A percentile compares a stretch with the other conserved stretches of the same genome.
Conservation (phyloP, 805 yeast species). For the Wickerhamiella spandovensis region DNA sequence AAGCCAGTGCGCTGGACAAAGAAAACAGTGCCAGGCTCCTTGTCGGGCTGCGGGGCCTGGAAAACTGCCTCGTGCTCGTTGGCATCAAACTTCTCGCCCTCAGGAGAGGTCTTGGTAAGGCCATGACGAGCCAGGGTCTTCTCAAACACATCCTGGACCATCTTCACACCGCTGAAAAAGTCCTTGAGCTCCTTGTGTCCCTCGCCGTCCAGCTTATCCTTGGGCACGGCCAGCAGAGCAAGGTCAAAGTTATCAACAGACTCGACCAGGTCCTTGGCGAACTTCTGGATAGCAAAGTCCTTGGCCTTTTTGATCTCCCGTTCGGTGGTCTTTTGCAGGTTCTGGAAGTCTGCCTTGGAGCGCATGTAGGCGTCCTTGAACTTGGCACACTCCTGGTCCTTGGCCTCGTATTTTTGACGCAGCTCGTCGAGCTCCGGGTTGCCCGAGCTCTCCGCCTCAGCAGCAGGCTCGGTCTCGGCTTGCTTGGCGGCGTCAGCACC, state of each 20-base stretch:
- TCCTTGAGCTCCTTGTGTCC: slow-evolving; percentile 50
- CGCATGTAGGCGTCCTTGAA: slow-evolving; percentile 73
- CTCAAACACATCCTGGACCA: slow-evolving; percentile 79
- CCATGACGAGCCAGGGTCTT: slow-evolving; percentile 76
- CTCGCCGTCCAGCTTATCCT: slow-evolving; percentile 22
- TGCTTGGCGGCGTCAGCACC: slow-evolving; percentile 15
- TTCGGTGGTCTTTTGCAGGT: slow-evolving; percentile 80
- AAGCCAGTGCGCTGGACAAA: slow-evolving; percentile 87
- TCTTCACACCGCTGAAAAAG: slow-evolving; percentile 74
- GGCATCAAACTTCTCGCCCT: slow-evolving; percentile 80
- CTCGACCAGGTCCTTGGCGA: slow-evolving; percentile 79
- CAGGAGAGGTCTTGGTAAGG: slow-evolving; percentile 62
- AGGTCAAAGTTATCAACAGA: slow-evolving; percentile 83
- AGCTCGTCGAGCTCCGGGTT: slow-evolving; percentile 25
- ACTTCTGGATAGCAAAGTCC: slow-evolving; percentile 84
- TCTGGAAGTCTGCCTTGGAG: slow-evolving; percentile 84
- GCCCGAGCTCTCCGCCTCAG: slow-evolving; percentile 11
- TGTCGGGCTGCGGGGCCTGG: slow-evolving; percentile 73
- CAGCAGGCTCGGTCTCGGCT: slow-evolving; percentile 11
- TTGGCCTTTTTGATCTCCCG: slow-evolving; percentile 75
- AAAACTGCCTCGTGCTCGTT: slow-evolving; percentile 87
- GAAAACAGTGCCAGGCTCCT: slow-evolving; percentile 86
- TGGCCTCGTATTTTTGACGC: slow-evolving; percentile 41
- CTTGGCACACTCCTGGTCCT: slow-evolving; percentile 53
- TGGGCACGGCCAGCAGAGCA: slow-evolving; percentile 55